Conservation (phyloP, 495 filamentous ascomycete species). For the Neurospora pannonica region DNA sequence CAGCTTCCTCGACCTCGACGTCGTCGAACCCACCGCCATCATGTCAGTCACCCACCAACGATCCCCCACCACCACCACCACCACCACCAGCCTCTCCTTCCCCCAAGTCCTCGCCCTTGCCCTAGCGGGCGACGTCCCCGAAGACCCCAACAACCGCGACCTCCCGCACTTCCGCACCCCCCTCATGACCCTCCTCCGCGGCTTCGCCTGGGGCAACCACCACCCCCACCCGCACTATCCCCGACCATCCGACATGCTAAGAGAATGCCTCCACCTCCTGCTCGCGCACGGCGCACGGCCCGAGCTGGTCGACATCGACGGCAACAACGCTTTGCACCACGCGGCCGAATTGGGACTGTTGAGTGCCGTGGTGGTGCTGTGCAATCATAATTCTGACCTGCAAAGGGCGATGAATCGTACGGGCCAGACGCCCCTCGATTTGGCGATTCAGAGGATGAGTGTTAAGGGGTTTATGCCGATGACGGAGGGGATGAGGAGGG, state of each 20-base stretch:
- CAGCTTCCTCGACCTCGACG: background rate
- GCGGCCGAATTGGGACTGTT: background rate
- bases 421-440: background rate
- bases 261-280: background rate
- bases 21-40: background rate
- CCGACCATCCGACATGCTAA: background rate
- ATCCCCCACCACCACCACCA: background rate
- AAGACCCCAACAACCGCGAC: constrained; percentile 2
- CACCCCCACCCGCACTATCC: background rate
- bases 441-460: background rate
- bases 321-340: constrained; percentile 3
- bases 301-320: background rate
- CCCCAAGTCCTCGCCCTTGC: background rate
- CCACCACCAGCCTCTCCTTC: background rate
- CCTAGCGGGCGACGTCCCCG: background rate
- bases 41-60: background rate
- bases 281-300: background rate
- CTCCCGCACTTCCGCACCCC: background rate
- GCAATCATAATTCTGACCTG: background rate
- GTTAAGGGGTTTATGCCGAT: background rate
- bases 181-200: background rate
- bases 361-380: background rate
- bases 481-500: background rate
- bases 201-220: background rate
- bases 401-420: background rate